Evolutionary conservation across 2,329 filamentous ascomycete species (phyloP), one percentile per base, ranked within the genome.

Genomic region (Fusarium piperis): DNA sequence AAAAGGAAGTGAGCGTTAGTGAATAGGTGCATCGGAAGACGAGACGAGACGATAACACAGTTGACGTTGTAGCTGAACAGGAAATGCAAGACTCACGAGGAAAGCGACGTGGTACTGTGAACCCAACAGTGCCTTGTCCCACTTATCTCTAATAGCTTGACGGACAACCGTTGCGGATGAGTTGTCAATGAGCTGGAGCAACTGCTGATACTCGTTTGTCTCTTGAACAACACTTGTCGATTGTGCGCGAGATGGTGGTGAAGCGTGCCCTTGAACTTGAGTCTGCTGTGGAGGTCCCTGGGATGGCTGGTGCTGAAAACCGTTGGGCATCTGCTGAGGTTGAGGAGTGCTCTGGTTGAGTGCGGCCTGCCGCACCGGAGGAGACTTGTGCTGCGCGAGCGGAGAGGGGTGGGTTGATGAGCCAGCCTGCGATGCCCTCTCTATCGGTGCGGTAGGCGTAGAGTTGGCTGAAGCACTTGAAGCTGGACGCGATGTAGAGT

Each of bases 51-150:
- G 16, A 12, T 13, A 18, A 5, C 5, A 20, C n/a, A 12, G 11
- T 46, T 13, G 36, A 20, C 16, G 16, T 5, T 28, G 18, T 18
- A 23, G 36, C 23, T 20, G 13, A 10, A 18, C 13, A 9, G 28
- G 6, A 26, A n/a, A 30, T n/a, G n/a, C 5, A 20, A 33, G 38
- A 84, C 86, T 81, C 76, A 89, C 86, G 59, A 89, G 63, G 67
- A 89, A 89, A 3, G 83, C 82, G 44, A 83, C 79, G 66, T 89
- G 87, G 64, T 86, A 88, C 12, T 87, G 84, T 5, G 85, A 86
- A 11, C 87, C 87, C 4, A 84, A 61, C 3, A 88, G 68, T 18
- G 83, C 83, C 70, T 84, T 87, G 44, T 86, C 79, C 84, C 86
- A 88, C 61, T 85, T 81, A 67, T 88, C 86, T 26, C 87, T 81